A percentile compares a stretch with the other conserved stretches of the same genome.
phyloP scores from a whole-genome alignment of 2,329 filamentous ascomycete species.

The Penicillium sclerotigenum region DNA sequence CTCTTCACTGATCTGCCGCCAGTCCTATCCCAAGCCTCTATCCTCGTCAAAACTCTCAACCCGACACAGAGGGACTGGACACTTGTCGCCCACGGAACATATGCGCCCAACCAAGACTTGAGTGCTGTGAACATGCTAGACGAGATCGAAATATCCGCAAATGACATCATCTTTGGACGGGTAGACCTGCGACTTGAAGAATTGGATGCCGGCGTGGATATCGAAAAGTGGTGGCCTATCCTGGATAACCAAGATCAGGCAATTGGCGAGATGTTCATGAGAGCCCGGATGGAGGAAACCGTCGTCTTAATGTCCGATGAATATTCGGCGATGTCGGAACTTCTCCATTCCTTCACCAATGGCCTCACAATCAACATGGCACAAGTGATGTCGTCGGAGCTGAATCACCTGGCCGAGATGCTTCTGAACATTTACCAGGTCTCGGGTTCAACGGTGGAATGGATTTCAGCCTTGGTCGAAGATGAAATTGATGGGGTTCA shows the following conservation, averaged over 20 bases:
- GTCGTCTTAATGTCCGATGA: constrained; percentile 83
- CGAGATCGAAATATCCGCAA: constrained; percentile 48
- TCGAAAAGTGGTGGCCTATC: constrained; percentile 86
- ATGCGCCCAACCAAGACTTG: constrained; percentile 41
- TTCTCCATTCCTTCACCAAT: constrained; percentile 80
- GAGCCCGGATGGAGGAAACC: constrained; percentile 79
- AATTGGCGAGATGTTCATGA: constrained; percentile 81
- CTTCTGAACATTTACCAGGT: constrained; percentile 95
- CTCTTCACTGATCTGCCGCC: constrained; percentile 47
- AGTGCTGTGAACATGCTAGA: constrained; percentile 42
- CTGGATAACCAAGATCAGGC: constrained; percentile 70
- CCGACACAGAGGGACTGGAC: constrained; percentile 51
- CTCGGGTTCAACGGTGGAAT: constrained; percentile 76
- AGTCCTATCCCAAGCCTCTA: constrained; percentile 46
- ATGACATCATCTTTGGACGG: constrained; percentile 49
- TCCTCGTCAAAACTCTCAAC: constrained; percentile 48
- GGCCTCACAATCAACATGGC: constrained; percentile 83
- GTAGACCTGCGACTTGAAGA: constrained; percentile 82
- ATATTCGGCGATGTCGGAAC: constrained; percentile 76
- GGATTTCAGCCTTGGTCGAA: constrained; percentile 89
- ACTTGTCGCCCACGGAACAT: constrained; percentile 45
- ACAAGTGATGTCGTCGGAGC: constrained; percentile 69
- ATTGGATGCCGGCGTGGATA: constrained; percentile 70
- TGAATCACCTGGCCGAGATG: constrained; percentile 77
- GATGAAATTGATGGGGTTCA: constrained; percentile 94